Evolutionary conservation across 225 moss, liverwort and hornwort species (phyloP), one percentile per base, ranked within the genome.

Genomic region (Marchantia paleacea): DNA sequence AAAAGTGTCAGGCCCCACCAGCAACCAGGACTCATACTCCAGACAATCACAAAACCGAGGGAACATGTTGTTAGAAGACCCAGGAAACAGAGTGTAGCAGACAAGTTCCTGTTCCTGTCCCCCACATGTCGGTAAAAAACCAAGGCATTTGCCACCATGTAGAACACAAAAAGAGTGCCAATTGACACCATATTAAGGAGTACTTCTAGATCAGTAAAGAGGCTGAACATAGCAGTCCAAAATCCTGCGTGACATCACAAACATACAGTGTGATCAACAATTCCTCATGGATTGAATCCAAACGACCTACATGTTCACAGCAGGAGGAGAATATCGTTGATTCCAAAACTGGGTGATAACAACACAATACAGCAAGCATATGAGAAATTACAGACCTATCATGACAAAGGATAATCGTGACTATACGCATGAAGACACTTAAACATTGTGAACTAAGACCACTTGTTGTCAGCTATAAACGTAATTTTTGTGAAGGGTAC

Each of bases 131-230:
- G 92, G 24, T 94, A 91, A 63, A 87, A 93, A 64, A 97, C 81
- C 62, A 94, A 88, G 8, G 93, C 97, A 75, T 93, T 97, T 66
- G 94, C 94, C 47, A 97, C 97, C 97, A 94, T 97, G 87, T 97
- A 97, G 72, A 97, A 97, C 19, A 97, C 97, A 57, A 97, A 97
- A 12, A 97, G 92, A 1, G 97, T 97, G 80, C 97, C 97, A 39
- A 97, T 93, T 9, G 97, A 97, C 47, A 97, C 89, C 70, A 97
- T 92, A 69, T 90, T 89, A 54, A 97, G 90, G 6, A 97, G 94
- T 62, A 94, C 90, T 28, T 90, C 86, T 31, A 97, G 87, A 39
- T 97, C 92, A 10, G 90, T 91, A 83, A 97, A 89, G 30, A 93
- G 82, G 22, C 94, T 92, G 81, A 94, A 88, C 39, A 85, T 83